A percentile compares a stretch with the other conserved stretches of the same genome.
Evolutionary conservation across 2,329 filamentous ascomycete genomes (phyloP).

Genomic region (Ophiostoma montium): DNA sequence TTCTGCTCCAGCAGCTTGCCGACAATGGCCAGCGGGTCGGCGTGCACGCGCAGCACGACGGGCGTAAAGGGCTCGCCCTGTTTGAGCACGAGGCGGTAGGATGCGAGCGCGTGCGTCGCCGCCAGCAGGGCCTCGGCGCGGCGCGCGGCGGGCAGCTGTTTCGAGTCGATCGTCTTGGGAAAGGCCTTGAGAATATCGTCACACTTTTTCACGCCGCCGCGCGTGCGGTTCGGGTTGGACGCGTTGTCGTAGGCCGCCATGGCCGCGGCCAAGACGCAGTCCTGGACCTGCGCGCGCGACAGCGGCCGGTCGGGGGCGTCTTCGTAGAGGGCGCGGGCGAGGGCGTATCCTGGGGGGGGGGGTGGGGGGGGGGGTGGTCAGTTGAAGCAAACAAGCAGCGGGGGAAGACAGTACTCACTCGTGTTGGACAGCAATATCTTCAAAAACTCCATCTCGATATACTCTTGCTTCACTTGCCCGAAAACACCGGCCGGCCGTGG

Average conservation of each 20-base stretch:
- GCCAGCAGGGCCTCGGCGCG: slow-evolving; percentile 50
- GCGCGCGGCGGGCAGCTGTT: slow-evolving; percentile 34
- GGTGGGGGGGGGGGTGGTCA: too few relatives aligned
- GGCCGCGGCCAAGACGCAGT: slow-evolving; percentile 47
- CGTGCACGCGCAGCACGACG: slow-evolving; percentile 61
- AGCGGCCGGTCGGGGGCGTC: slow-evolving; percentile 35
- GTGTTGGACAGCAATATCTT: slow-evolving; percentile 49
- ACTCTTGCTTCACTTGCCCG: slow-evolving; percentile 43
- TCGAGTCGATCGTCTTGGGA: slow-evolving; percentile 38
- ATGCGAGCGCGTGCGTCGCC: slow-evolving; percentile 61
- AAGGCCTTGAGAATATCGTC: slow-evolving; percentile 58
- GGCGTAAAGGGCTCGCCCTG: slow-evolving; percentile 70
- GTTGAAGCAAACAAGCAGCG: too few relatives aligned
- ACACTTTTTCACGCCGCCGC: slow-evolving; percentile 65
- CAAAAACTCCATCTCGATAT: slow-evolving; percentile 57
- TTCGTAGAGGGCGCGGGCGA: slow-evolving; percentile 50
- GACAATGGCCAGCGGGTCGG: slow-evolving; percentile 61
- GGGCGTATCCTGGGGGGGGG: slow-evolving; percentile 28
- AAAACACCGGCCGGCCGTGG: slow-evolving; percentile 32
- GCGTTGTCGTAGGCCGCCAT: slow-evolving; percentile 68
- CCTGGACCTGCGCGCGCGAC: slow-evolving; percentile 35
- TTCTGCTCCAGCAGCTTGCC: slow-evolving; percentile 66
- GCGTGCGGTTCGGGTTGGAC: slow-evolving; percentile 62
- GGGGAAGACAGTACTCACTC: slow-evolving; percentile 11
- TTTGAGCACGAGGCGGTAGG: slow-evolving; percentile 64